Base-by-base conservation (phyloP, 306 rosid species). In the Begonia peltatifolia region DNA sequence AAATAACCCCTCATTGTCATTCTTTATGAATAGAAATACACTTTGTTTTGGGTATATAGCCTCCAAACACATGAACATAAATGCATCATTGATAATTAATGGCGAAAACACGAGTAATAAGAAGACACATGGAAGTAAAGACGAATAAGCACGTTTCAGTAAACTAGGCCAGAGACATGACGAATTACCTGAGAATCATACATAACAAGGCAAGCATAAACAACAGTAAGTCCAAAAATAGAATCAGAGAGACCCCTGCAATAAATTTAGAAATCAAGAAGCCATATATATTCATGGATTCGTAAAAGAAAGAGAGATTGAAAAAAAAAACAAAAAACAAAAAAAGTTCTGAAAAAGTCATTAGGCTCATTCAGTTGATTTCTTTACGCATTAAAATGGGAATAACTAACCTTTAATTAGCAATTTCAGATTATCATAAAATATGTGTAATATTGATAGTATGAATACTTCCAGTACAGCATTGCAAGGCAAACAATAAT, bases 141-240 rank as follows among this genome's bases (percentile, higher is more conserved):
- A 42, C 10, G 35, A 57, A 51, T 17, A 51, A 6, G 15, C 22
- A 47, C 3, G 18, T 12, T 14, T 50, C 8, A 13, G 41, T 20
- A 9, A 23, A 30, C 56, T 41, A 62, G 51, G 38, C 18, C 13
- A 13, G 16, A n/a, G 15, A 12, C 10, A 14, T 10, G 11, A 25
- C 14, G 12, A 18, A 48, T 3, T 12, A 22, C 97, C 97, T 90
- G 97, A 30, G 97, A 93, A 71, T 90, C 97, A 49, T 90, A 90
- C 95, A 90, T 90, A 71, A 76, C 43, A 42, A 90, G 83, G 63
- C 86, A 79, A n/a, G 97, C 97, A 79, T 85, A 90, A 53, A 85
- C 92, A 63, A 83, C 72, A 1, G 82, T 55, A 18, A 85, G 67
- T 58, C 95, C 95, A 61, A 85, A 90, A 68, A 82, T 67, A 14